Base-by-base conservation (phyloP, 768 basidiomycete genomes). In the Suillus hirtellus region DNA sequence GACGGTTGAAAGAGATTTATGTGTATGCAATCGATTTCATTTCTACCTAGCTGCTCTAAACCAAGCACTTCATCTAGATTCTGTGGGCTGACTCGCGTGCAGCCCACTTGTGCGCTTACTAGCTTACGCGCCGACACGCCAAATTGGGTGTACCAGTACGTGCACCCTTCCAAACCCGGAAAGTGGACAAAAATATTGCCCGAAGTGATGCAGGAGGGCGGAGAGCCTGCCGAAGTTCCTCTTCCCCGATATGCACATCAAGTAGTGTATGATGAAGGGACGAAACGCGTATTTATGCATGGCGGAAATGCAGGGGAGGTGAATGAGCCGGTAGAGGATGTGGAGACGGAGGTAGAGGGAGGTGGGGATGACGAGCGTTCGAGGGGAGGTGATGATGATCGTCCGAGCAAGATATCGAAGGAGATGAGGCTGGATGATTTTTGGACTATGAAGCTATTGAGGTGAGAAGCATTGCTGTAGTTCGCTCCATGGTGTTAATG, bases 181-280 rank as follows among this genome's bases (percentile, higher is more conserved):
- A 82, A 77, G 63, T 92, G 90, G 90, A 83, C 81, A 14, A 81
- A 80, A 65, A 86, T 90, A 17, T 70, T 85, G 0, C 79, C 82
- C 4, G 76, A 78, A 60, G 69, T 76, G 0, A 27, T 59, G 60
- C 64, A 43, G 4, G 62, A 55, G 52, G 60, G 19, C n/a, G 55
- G 60, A 43, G 63, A 50, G 54, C 52, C 49, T 61, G 7, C 60
- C 46, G 79, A 80, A 19, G 78, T 78, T 46, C 90, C 92, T 0
- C 65, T 77, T 4, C 83, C 91, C 8, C 79, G 92, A 59, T 93
- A 89, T 69, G 92, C 91, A 3, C 89, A 92, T 69, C 90, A 92
- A 72, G 85, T 92, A 14, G 89, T 89, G 47, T 93, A 92, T 64
- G 87, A 91, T 67, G 76, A 84, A 1, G 75, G 72, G 34, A 81